Evolutionary conservation across 73 alveolate species (phyloP), one percentile per base, ranked within the genome.

Genomic region (Paramecium bursaria): DNA sequence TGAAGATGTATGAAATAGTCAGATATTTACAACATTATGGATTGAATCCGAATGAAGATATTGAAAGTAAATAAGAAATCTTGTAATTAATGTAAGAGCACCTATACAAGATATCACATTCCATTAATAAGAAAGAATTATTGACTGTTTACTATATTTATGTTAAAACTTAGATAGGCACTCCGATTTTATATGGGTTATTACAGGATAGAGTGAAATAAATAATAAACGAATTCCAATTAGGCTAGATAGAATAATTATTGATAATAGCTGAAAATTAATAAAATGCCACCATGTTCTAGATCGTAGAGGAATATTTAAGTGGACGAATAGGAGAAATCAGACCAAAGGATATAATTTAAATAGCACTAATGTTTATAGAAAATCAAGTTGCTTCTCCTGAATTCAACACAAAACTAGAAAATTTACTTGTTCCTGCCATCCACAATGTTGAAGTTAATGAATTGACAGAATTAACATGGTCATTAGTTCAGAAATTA

Each of bases 181-280:
- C 82, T 19, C 60, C 33, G 2, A 25, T 67, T 39, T 67, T 67
- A 42, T 67, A 67, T 42, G 26, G 57, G 1, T 42, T 67, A 42
- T 39, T 67, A 11, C 60, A 67, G 44, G 82, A 67, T 42, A 67
- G 82, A 29, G 82, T 67, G 14, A 57, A 53, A 35, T 39, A 39
- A 35, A 15, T 67, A 19, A 67, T 67, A 21, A 57, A 67, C 21
- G 82, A 67, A 42, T 33, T 67, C 25, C 35, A 67, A 67, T 39
- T 67, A 19, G 21, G 44, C 21, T 53, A 67, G 44, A 67, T 67
- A 19, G 82, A 67, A n/a, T 14, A 67, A 67, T 19, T 67, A 4
- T 42, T 67, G 21, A 67, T 67, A 17, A 67, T 67, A 15, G 82
- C 82, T 15, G 82, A 53, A 21, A 67, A 67, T 67, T 47, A 67